phyloP scores from a whole-genome alignment of 257 asterid genomes.

The Solanum verrucosum region DNA sequence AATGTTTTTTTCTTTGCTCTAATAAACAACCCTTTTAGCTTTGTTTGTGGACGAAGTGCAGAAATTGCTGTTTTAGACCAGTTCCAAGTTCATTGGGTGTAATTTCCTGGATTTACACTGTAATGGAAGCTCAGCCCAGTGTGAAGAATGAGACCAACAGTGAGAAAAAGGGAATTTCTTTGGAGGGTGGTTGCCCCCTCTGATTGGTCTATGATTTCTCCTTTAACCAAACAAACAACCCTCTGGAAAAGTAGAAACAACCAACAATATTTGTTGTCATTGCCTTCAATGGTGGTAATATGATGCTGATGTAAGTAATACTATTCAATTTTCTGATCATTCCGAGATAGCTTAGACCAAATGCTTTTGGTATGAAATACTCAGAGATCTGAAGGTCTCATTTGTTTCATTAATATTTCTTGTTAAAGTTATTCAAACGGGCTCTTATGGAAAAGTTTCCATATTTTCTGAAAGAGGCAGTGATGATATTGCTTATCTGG shows the following conservation, averaged over 20 bases:
- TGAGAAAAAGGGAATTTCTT: neutral
- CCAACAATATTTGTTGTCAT: neutral
- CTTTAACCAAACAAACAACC: neutral
- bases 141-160: neutral
- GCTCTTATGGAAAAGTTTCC: neutral
- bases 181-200: neutral
- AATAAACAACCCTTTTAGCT: neutral
- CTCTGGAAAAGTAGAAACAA: neutral
- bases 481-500: neutral
- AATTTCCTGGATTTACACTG: neutral
- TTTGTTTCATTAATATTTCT: neutral
- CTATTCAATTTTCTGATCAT: neutral
- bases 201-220: neutral
- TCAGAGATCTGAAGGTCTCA: neutral
- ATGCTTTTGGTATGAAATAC: neutral
- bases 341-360: neutral
- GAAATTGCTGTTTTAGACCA: neutral
- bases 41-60: neutral
- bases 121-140: neutral
- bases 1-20: neutral
- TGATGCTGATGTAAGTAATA: neutral
- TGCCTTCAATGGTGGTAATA: neutral
- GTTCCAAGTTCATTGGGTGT: neutral
- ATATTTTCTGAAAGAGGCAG: neutral
- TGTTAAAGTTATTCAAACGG: neutral